Conservation (phyloP, 1,139 yeast genomes). For the Yamadazyma mexicana region DNA sequence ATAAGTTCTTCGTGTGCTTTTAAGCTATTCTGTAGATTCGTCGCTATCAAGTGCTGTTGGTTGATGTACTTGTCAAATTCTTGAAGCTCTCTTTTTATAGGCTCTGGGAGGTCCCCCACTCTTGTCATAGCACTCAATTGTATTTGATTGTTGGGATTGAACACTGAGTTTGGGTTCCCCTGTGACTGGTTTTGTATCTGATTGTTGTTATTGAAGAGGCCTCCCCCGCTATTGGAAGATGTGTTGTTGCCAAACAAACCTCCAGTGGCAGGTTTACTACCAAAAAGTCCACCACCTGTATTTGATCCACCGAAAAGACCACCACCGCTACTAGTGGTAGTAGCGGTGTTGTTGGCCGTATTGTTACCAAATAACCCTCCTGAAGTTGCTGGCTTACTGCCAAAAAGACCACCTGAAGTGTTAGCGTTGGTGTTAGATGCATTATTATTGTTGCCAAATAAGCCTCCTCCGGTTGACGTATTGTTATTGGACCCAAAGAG, state of each 20-base stretch:
- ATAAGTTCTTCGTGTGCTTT: slow-evolving; percentile 68
- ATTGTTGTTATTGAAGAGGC: slow-evolving; percentile 8
- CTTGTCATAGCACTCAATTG: slow-evolving; percentile 83
- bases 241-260: slow-evolving; percentile 12
- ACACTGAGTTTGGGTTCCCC: slow-evolving; percentile 26
- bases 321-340: slow-evolving; percentile 10
- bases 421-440: slow-evolving; percentile 14
- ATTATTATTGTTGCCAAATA: slow-evolving; percentile 25
- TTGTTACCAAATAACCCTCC: slow-evolving; percentile 43
- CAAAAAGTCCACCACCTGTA: slow-evolving; percentile 17
- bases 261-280: slow-evolving; percentile 8
- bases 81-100: slow-evolving; percentile 73
- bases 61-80: slow-evolving; percentile 81
- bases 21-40: slow-evolving; percentile 66
- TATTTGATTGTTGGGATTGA: slow-evolving; percentile 13
- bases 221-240: slow-evolving; percentile 7
- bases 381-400: slow-evolving; percentile 13
- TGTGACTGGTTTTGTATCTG: not conserved
- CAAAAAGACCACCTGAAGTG: slow-evolving; percentile 9
- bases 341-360: slow-evolving; percentile 13
- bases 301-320: slow-evolving; percentile 7
- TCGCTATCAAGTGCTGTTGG: slow-evolving; percentile 79
- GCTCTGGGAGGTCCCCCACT: slow-evolving; percentile 79
- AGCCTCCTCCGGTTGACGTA: slow-evolving; percentile 23
- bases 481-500: slow-evolving; percentile 28